A percentile compares a stretch with the other conserved stretches of the same genome.
phyloP scores from a whole-genome alignment of 2,329 filamentous ascomycete genomes.

The Clonostachys solani region DNA sequence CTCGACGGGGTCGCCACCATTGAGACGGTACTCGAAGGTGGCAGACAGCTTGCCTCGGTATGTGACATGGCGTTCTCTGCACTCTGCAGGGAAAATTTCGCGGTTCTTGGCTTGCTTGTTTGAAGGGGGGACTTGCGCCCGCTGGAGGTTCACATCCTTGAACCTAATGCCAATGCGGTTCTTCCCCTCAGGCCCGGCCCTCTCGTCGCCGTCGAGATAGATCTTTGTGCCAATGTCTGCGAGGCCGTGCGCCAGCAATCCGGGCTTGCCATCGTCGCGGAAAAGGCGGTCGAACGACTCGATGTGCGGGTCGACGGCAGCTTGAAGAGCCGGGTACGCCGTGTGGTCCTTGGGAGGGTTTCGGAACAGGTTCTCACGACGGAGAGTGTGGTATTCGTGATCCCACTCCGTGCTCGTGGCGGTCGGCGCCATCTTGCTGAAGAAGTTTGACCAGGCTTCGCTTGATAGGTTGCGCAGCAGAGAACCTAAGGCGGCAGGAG shows the following conservation, averaged over 20 bases:
- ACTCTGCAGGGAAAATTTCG: slow-evolving; percentile 87
- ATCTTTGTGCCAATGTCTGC: slow-evolving; percentile 87
- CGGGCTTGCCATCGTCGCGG: slow-evolving; percentile 55
- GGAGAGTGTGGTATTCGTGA: slow-evolving; percentile 78
- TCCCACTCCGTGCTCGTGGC: slow-evolving; percentile 72
- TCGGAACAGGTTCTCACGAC: slow-evolving; percentile 83
- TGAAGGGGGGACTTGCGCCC: slow-evolving; percentile 69
- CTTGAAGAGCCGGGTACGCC: slow-evolving; percentile 82
- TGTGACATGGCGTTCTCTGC: slow-evolving; percentile 86
- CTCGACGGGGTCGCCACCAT: slow-evolving; percentile 80
- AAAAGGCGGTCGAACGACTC: slow-evolving; percentile 95
- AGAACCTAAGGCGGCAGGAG: not conserved
- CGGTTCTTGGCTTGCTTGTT: slow-evolving; percentile 85
- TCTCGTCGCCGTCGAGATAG: slow-evolving; percentile 78
- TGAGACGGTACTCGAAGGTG: slow-evolving; percentile 80
- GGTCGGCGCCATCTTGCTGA: slow-evolving; percentile 45
- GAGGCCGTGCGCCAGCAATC: slow-evolving; percentile 66
- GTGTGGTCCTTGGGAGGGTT: slow-evolving; percentile 84
- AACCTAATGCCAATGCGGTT: slow-evolving; percentile 78
- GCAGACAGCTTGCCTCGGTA: slow-evolving; percentile 85
- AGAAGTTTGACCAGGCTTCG: not conserved
- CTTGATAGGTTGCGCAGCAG: not conserved
- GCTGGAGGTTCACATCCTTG: slow-evolving; percentile 78
- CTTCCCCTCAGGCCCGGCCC: slow-evolving; percentile 50
- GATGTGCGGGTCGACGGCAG: slow-evolving; percentile 86